phyloP scores from a whole-genome alignment of 192 early-diverging fungal species.

The Mortierella antarctica region DNA sequence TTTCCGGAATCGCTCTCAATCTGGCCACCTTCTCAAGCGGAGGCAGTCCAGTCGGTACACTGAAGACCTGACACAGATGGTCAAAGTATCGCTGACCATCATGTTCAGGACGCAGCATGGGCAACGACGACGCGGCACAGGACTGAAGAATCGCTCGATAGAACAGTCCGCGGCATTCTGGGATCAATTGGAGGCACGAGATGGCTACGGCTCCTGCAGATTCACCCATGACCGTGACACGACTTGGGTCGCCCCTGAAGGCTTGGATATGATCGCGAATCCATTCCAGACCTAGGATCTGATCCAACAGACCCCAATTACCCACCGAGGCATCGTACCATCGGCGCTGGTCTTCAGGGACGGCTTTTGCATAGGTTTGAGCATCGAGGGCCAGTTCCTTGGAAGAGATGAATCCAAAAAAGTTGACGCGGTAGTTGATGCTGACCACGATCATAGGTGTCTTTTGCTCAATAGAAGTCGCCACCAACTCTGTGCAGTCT shows the following conservation, averaged over 20 bases:
- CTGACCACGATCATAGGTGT: slow-evolving; percentile 50
- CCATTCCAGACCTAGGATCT: slow-evolving; percentile 64
- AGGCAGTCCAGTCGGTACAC: background rate
- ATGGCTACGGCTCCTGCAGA: slow-evolving; percentile 63
- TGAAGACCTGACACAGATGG: slow-evolving; percentile 10
- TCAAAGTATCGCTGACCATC: slow-evolving; percentile 19
- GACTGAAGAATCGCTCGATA: slow-evolving; percentile 9
- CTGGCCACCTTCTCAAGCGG: slow-evolving; percentile 9
- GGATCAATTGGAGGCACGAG: slow-evolving; percentile 19
- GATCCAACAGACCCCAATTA: slow-evolving; percentile 63
- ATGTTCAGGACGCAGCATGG: background rate
- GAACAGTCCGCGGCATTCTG: slow-evolving; percentile 6
- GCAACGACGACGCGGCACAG: background rate
- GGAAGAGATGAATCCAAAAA: slow-evolving; percentile 58
- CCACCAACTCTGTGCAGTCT: slow-evolving; percentile 1
- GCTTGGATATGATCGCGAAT: slow-evolving; percentile 64
- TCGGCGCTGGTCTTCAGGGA: background rate
- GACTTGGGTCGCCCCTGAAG: slow-evolving; percentile 66
- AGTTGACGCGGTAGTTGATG: slow-evolving; percentile 60
- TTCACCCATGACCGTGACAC: slow-evolving; percentile 66
- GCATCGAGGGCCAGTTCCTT: slow-evolving; percentile 18
- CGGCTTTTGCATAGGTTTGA: background rate
- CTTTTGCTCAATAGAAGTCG: background rate
- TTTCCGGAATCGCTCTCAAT: background rate
- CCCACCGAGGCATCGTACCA: slow-evolving; percentile 11